Evolutionary conservation across 257 asterid genomes (phyloP), one percentile per base, ranked within the genome.

Genomic region (Cinchona pubescens): DNA sequence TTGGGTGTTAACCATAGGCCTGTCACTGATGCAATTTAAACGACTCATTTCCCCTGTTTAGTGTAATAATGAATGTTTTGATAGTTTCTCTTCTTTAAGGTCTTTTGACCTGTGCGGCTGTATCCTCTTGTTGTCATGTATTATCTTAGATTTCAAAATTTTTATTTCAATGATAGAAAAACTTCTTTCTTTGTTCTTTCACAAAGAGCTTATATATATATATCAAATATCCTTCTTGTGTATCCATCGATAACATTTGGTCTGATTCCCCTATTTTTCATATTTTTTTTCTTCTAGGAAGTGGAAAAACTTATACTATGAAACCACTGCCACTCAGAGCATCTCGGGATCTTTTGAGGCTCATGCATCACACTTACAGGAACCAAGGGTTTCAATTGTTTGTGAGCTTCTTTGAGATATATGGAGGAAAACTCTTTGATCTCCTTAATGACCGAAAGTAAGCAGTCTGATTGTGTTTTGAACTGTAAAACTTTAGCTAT

Each of bases 271-370:
- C 64, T 43, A 14, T 63, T 6, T 34, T 81, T 64, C 23, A 25
- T 14, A 65, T 67, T 42, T 76, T 70, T 73, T 73, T 69, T 38
- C 51, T 81, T 72, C 75, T 86, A 92, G 99, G 99, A 86, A 95
- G 99, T 84, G 99, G 99, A 73, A 95, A 95, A 81, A 95, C 99
- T 30, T 95, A 80, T 81, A 95, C 99, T 29, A 95, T 95, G 99
- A 92, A 95, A 81, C 99, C 99, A 25, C 86, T 95, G 77, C 99
- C 99, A 62, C 88, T 95, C 75, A 91, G 84, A 86, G 99, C 99
- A 55, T 93, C 89, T 43, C 86, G 96, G 75, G 99, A 95, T 83
- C 87, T 95, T 80, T 75, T 95, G 85, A 88, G 98, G 88, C 98
- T 95, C 78, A 88, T 95, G 88, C 90, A 89, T 78, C 96, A 91